Evolutionary conservation across 169 alveolate genomes (phyloP), one percentile per base, ranked within the genome.

Genomic region (Plasmodium relictum): DNA sequence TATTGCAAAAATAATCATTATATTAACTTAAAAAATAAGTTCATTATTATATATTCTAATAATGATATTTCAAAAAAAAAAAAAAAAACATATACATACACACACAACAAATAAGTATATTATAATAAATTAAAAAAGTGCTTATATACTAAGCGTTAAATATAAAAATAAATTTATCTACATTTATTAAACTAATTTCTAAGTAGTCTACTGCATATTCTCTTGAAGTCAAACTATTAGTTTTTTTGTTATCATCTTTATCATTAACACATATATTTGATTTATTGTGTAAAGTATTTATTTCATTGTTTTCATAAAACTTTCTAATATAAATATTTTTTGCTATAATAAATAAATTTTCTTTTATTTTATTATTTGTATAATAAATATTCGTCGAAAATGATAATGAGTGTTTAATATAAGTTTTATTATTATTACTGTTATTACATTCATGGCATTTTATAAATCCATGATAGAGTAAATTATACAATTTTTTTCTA

Each of bases 141-240:
- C 39, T 31, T 31, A 31, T 0, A 16, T 12, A 6, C 41, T 26
- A 74, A 5, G 74, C 41, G 65, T 74, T 74, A 74, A 80, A 80
- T 50, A 68, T 80, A 41, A 80, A 80, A 52, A 80, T 80, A 41
- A 80, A 41, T 22, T 80, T 80, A 80, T 80, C 90, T 22, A 80
- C 20, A 45, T 80, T 80, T 9, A 80, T 80, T 50, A 80, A 18
- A 45, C 83, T 69, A 39, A 80, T 80, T 58, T 80, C 90, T 6
- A 80, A 45, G 18, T 80, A 80, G 24, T 80, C 90, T 45, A 80
- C 90, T 0, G 90, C 90, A 68, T 80, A 80, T 31, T 80, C 90
- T 12, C 80, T 26, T 26, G 71, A 41, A 1, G 83, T 80, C 59
- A 80, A 68, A 16, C 63, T 80, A 14, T 24, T 80, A 45, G 24